Conservation (phyloP, 2,329 filamentous ascomycete genomes). For the Rachicladosporium sp. region DNA sequence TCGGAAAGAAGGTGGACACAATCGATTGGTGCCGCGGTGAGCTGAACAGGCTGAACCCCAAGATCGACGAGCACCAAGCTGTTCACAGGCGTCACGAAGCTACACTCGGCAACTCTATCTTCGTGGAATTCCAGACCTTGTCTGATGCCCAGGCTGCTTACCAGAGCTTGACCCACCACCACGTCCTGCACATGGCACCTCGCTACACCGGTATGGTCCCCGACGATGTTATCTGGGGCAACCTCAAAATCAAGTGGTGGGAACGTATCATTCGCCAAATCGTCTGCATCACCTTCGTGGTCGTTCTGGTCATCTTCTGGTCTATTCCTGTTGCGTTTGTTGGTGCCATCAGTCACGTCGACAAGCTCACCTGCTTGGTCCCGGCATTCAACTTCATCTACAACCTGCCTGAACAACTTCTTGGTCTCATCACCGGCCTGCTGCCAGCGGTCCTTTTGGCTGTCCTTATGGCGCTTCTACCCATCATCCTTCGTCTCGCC, state of each 20-base stretch:
- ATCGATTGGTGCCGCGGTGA: conserved; percentile 80
- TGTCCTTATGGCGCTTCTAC: conserved; percentile 76
- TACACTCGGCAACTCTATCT: conserved; percentile 62
- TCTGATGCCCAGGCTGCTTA: conserved; percentile 75
- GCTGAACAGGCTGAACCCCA: conserved; percentile 60
- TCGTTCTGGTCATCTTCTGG: conserved; percentile 79
- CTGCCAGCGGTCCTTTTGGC: conserved; percentile 68
- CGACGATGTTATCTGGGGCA: conserved; percentile 75
- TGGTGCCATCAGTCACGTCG: conserved; percentile 74
- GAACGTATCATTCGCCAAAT: conserved; percentile 64
- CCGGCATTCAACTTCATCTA: conserved; percentile 29
- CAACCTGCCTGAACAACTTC: conserved; percentile 54
- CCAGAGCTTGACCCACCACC: conserved; percentile 78
- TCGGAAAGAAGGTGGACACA: conserved; percentile 84
- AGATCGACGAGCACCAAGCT: conserved; percentile 56
- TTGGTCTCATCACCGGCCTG: conserved; percentile 75
- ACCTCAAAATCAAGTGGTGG: conserved; percentile 77
- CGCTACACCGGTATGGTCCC: conserved; percentile 75
- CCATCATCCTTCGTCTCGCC: conserved; percentile 66
- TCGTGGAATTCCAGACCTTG: conserved; percentile 79
- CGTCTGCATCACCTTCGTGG: conserved; percentile 57
- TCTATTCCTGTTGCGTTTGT: conserved; percentile 65
- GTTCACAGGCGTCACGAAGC: conserved; percentile 52
- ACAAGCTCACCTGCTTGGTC: conserved; percentile 32
- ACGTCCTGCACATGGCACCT: conserved; percentile 74